A percentile compares a stretch with the other conserved stretches of the same genome.
Conservation (phyloP, 257 asterid genomes). For the Solanum gandarillasii region DNA sequence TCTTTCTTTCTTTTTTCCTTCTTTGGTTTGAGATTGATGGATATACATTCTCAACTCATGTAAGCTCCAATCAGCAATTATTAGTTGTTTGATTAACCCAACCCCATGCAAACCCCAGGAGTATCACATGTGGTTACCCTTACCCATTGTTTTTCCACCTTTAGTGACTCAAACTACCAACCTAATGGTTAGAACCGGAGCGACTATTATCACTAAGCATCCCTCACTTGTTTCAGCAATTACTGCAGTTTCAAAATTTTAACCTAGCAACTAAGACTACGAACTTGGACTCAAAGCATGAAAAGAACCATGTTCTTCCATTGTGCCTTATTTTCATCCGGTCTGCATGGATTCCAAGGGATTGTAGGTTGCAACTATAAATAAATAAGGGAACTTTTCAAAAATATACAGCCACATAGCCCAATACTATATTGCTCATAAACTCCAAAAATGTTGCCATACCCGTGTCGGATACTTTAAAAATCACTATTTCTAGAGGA, state of each 20-base stretch:
- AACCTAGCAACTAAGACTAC: not conserved
- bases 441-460: not conserved
- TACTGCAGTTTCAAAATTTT: not conserved
- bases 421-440: not conserved
- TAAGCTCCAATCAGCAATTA: not conserved
- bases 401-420: not conserved
- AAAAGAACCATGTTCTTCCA: not conserved
- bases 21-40: not conserved
- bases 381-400: not conserved
- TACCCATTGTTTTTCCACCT: not conserved
- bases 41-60: not conserved
- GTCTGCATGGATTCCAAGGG: not conserved
- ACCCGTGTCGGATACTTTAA: not conserved
- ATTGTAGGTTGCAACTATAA: not conserved
- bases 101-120: not conserved
- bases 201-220: not conserved
- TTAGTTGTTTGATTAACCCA: not conserved
- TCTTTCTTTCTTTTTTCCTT: not conserved
- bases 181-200: not conserved
- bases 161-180: not conserved
- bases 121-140: not conserved
- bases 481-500: not conserved
- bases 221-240: not conserved
- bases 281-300: not conserved
- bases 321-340: not conserved